These are phyloP conservation scores for Pezicula radicicola DNA, from an alignment of 2,329 filamentous ascomycete species.

Conservation along the genomic window DNA sequence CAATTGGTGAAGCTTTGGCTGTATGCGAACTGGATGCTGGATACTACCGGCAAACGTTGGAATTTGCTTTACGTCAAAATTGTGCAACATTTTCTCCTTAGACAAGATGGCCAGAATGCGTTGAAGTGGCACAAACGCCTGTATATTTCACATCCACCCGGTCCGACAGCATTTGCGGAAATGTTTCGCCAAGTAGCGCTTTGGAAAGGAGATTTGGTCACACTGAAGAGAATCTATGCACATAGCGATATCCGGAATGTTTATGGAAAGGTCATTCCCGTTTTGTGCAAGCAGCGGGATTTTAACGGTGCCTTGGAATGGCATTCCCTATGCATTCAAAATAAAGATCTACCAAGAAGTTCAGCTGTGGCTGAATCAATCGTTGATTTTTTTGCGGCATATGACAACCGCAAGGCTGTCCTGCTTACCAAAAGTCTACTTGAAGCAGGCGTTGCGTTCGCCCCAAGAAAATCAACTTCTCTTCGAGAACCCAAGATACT, in stretches of 20 bases:
- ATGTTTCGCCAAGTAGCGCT: constrained; percentile 26
- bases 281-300: constrained; percentile 33
- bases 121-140: constrained; percentile 25
- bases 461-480: constrained; percentile 6
- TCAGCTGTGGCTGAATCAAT: constrained; percentile 36
- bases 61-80: constrained; percentile 38
- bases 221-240: constrained; percentile 39
- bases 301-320: constrained; percentile 38
- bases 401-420: constrained; percentile 23
- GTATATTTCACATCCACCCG: constrained; percentile 22
- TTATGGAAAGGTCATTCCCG: constrained; percentile 39
- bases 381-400: constrained; percentile 33
- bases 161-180: constrained; percentile 33
- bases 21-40: constrained; percentile 38
- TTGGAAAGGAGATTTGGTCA: constrained; percentile 23
- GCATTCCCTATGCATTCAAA: constrained; percentile 40
- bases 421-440: constrained; percentile 21
- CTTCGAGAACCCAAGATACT: constrained; percentile 13
- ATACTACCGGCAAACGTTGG: constrained; percentile 31
- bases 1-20: constrained; percentile 34
- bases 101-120: constrained; percentile 12
- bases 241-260: constrained; percentile 33
- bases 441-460: constrained; percentile 20
- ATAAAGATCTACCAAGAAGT: constrained; percentile 37
- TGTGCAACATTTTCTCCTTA: constrained; percentile 35